Conservation (phyloP, 2,329 filamentous ascomycete species). For the Tolypocladium nubicola region DNA sequence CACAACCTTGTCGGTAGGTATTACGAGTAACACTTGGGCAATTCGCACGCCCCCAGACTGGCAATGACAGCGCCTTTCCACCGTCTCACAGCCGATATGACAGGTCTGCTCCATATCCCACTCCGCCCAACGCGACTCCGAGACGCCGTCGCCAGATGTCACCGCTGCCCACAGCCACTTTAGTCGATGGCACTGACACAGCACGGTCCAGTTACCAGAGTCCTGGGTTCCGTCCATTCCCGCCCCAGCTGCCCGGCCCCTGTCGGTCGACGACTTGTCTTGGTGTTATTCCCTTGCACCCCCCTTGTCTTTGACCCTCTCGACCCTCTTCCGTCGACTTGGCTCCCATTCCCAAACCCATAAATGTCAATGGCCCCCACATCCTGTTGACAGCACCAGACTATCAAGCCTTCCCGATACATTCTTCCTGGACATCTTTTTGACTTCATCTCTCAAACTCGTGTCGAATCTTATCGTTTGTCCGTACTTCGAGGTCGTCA, state of each 20-base stretch:
- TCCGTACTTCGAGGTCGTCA: not conserved
- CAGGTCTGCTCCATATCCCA: slow-evolving; percentile 19
- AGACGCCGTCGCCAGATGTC: slow-evolving; percentile 13
- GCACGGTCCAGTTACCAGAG: slow-evolving; percentile 7
- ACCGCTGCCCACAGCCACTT: slow-evolving; percentile 6
- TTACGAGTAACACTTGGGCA: not conserved
- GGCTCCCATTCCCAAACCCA: slow-evolving; percentile 14
- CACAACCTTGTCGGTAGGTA: slow-evolving; percentile 1
- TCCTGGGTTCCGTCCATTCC: slow-evolving; percentile 10
- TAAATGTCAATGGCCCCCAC: slow-evolving; percentile 22
- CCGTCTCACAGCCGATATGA: slow-evolving; percentile 23
- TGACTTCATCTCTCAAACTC: not conserved
- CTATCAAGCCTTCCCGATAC: not conserved
- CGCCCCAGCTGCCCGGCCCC: slow-evolving; percentile 4
- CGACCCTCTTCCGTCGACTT: not conserved
- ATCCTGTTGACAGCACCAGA: not conserved
- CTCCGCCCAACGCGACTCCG: slow-evolving; percentile 8
- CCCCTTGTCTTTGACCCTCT: slow-evolving; percentile 1
- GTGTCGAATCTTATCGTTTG: not conserved
- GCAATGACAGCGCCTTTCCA: slow-evolving; percentile 11
- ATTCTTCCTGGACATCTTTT: not conserved
- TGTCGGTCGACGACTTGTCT: slow-evolving; percentile 4
- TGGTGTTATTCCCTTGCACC: slow-evolving; percentile 2
- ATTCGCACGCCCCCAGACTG: slow-evolving; percentile 1
- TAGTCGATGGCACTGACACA: slow-evolving; percentile 7